These are phyloP conservation scores for Cupressus sempervirens DNA, from an alignment of 75 land plant species.

Conservation along the genomic window DNA sequence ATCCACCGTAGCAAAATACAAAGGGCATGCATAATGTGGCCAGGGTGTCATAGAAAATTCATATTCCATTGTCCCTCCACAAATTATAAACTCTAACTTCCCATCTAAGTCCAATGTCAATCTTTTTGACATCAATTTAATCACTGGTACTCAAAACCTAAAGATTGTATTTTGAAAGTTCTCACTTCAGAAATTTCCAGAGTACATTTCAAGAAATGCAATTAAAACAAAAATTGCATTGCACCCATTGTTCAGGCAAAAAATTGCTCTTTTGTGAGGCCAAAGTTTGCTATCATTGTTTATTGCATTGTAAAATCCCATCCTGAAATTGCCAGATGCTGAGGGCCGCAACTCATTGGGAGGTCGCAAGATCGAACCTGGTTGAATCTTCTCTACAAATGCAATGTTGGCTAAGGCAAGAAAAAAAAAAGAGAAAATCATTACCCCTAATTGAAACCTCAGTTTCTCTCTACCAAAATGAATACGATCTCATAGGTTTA, in stretches of 20 bases:
- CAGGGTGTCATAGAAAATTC: conserved; percentile 43
- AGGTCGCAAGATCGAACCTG: conserved; percentile 31
- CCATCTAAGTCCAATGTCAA: conserved; percentile 57
- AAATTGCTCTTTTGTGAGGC: not conserved
- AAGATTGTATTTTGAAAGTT: not conserved
- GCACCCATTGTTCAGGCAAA: conserved; percentile 33
- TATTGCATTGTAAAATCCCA: conserved; percentile 22
- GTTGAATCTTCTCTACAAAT: conserved; percentile 15
- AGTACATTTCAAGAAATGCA: too few relatives aligned
- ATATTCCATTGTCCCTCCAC: conserved; percentile 69
- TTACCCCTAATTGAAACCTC: too few relatives aligned
- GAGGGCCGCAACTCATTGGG: conserved; percentile 29
- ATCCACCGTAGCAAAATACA: conserved; percentile 33
- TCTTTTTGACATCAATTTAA: conserved; percentile 34
- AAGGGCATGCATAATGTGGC: conserved; percentile 49
- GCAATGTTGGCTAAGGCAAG: not conserved
- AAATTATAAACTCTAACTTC: conserved; percentile 56
- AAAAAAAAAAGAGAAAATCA: not conserved
- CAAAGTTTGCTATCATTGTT: not conserved
- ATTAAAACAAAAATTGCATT: not conserved
- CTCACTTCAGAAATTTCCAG: too few relatives aligned
- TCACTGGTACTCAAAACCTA: conserved; percentile 19
- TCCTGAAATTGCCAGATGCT: conserved; percentile 22
- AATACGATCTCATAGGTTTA: too few relatives aligned
- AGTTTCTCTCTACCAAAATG: too few relatives aligned